These are phyloP conservation scores for Mallotus japonicus DNA, from an alignment of 441 rosid genomes.

Conservation along the genomic window DNA sequence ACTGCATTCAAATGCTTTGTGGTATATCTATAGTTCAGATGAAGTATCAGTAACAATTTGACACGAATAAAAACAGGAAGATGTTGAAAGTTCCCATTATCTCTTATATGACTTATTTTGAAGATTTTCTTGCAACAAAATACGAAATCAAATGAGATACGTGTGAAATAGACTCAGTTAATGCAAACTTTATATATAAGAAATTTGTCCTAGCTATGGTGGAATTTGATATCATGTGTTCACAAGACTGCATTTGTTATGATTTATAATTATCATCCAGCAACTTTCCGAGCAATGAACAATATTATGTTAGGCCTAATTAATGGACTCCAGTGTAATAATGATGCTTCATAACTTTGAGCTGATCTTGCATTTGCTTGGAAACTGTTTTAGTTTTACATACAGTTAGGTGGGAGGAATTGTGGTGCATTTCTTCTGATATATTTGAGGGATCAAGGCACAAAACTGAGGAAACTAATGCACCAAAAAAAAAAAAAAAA, in stretches of 20 bases:
- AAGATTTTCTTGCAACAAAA: no score
- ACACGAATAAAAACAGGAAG: no score
- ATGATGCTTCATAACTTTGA: background rate
- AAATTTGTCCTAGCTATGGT: background rate
- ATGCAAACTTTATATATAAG: background rate
- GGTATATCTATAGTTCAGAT: no score
- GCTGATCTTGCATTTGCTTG: background rate
- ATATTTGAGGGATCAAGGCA: no score
- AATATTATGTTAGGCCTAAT: background rate
- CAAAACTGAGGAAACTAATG: background rate
- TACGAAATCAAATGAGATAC: no score
- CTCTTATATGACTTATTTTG: no score
- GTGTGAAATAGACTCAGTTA: background rate
- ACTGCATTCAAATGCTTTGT: no score
- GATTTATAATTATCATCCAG: background rate
- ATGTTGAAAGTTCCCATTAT: no score
- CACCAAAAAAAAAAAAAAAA: background rate
- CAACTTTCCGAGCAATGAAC: background rate
- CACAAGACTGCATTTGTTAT: background rate
- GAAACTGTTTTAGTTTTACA: no score
- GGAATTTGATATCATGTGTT: background rate
- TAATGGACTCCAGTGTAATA: background rate
- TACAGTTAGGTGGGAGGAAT: no score
- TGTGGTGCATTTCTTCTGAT: no score
- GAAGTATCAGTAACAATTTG: no score